Percentiles rank a stretch among this genome's conserved stretches.
Evolutionary conservation across 495 filamentous ascomycete genomes (phyloP).

Genomic region (Aspergillus indologenus): DNA sequence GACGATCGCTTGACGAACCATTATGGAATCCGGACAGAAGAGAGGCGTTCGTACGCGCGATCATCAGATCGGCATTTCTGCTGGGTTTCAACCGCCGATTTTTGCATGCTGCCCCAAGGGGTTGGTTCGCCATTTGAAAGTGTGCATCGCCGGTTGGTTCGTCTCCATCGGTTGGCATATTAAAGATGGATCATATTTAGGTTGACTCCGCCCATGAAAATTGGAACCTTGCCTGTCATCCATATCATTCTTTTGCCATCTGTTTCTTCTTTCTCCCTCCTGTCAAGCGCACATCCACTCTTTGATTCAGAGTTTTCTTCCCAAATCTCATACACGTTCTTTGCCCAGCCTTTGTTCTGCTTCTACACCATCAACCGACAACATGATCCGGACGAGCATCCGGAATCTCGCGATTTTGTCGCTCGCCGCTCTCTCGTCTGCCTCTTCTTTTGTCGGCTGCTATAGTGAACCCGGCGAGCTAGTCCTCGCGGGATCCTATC

Average conservation of each 20-base stretch:
- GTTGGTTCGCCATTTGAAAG: not conserved
- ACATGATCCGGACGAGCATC: slow-evolving; percentile 4
- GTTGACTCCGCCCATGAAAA: not conserved
- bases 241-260: not conserved
- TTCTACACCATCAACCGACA: not conserved
- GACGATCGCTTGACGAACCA: slow-evolving; percentile 13
- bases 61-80: slow-evolving; percentile 18
- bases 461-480: slow-evolving; percentile 30
- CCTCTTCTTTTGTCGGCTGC: slow-evolving; percentile 28
- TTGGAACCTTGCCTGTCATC: not conserved
- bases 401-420: slow-evolving; percentile 25
- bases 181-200: slow-evolving; percentile 6
- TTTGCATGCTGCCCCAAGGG: slow-evolving; percentile 17
- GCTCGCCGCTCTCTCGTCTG: slow-evolving; percentile 28
- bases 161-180: slow-evolving; percentile 1
- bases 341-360: slow-evolving; percentile 1
- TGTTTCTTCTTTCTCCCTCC: not conserved
- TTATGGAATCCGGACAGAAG: slow-evolving; percentile 15
- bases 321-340: not conserved
- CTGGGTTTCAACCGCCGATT: slow-evolving; percentile 18
- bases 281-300: not conserved
- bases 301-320: not conserved
- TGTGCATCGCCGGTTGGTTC: not conserved
- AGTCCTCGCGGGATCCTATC: slow-evolving; percentile 18
- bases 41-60: slow-evolving; percentile 5